These are phyloP conservation scores for Xylariaceae sp. DNA, from an alignment of 2,329 filamentous ascomycete genomes.

Conservation along the genomic window DNA sequence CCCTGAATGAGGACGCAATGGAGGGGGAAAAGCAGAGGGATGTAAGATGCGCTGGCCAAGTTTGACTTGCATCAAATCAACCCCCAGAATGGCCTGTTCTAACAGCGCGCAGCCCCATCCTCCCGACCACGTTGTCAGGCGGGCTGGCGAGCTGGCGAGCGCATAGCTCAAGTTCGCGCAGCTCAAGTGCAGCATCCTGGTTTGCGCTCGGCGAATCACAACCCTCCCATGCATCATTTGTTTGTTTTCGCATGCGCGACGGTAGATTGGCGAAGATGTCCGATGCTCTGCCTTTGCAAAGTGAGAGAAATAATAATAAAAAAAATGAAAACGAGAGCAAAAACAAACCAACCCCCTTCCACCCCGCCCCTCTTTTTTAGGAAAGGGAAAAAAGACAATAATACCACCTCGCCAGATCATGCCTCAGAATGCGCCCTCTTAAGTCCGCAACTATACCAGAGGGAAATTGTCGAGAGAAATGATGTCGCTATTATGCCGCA, in stretches of 20 bases:
- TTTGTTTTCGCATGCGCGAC: constrained; percentile 22
- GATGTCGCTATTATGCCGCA: constrained; percentile 4
- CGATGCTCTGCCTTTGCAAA: constrained; percentile 9
- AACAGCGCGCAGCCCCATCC: constrained; percentile 26
- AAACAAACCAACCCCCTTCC: neutral
- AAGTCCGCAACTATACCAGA: constrained; percentile 12
- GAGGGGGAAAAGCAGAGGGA: constrained; percentile 14
- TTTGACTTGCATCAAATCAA: constrained; percentile 32
- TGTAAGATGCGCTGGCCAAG: constrained; percentile 32
- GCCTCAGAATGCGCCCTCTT: constrained; percentile 9
- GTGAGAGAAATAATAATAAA: neutral
- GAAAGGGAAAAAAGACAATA: neutral
- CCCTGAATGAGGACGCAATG: constrained; percentile 10
- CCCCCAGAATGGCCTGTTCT: constrained; percentile 25
- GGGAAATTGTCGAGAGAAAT: constrained; percentile 1
- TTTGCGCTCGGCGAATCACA: constrained; percentile 30
- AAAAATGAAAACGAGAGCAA: neutral
- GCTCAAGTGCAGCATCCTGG: constrained; percentile 27
- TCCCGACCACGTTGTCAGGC: constrained; percentile 24
- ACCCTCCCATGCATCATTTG: constrained; percentile 25
- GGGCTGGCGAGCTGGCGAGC: constrained; percentile 18
- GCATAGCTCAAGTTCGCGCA: constrained; percentile 22
- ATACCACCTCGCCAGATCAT: constrained; percentile 6
- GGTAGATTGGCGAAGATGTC: constrained; percentile 14
- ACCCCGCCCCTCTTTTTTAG: neutral